Base-by-base conservation (phyloP, 768 basidiomycete genomes). In the Udeniomyces megalosporus region DNA sequence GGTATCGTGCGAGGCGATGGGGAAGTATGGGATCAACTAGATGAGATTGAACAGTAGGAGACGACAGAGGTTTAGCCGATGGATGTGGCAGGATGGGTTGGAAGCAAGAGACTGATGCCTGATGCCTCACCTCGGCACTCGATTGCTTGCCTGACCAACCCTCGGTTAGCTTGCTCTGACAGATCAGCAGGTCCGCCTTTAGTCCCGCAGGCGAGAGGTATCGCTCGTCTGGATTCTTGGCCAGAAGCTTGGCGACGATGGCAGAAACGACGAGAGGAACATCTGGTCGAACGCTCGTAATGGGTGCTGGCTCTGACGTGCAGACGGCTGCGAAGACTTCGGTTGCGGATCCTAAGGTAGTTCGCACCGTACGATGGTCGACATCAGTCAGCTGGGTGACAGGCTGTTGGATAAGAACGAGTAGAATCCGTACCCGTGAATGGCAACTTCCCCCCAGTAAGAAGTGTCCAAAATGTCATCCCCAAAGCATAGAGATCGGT, bases 401-500 rank as follows among this genome's bases (percentile, higher is more conserved):
- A n/a, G n/a, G n/a, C n/a, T n/a, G n/a, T n/a, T n/a, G n/a, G n/a
- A n/a, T 8, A 50, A 24, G 26, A 10, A 28, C n/a, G 20, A 50
- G 48, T 22, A 8, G 48, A 50, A n/a, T 10, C 22, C n/a, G 48
- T 17, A 46, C 60, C 55, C 8, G 8, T 24, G 32, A 58, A 64
- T 1, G 57, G 57, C 12, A 64, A 29, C 14, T 44, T 29, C 28
- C 63, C 63, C 2, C n/a, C n/a, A n/a, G 63, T 59, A 8, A 64
- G 47, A 2, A 64, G 22, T 10, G 48, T 31, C 12, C 34, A 59
- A 26, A 64, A 45, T 17, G 58, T 64, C 61, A 84, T 80, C 2
- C 85, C 85, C 7, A 85, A 76, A 0, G 83, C 82, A 70, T 86
- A 85, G 31, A 86, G 72, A 71, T 86, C 85, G 14, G 85, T 84